Evolutionary conservation across 306 rosid genomes (phyloP), one percentile per base, ranked within the genome.

Genomic region (Hippophae rhamnoides): DNA sequence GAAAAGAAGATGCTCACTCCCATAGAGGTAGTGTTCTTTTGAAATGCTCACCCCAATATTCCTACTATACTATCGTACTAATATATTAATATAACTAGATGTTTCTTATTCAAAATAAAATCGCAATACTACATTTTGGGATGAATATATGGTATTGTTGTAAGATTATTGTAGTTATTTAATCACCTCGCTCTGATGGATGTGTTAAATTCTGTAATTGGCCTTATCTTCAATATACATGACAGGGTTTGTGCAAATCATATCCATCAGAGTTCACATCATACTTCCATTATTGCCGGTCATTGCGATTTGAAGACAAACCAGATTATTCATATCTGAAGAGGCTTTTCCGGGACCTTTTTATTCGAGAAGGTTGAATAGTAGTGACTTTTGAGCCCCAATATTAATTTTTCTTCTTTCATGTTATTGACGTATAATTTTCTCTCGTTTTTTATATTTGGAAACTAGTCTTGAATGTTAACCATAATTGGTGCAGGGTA

Each of bases 1-100:
- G 99, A 92, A 75, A 92, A 92, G 83, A 92, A 92, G 85, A 83
- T 80, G 99, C 85, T 85, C 57, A 92, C 96, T 61, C 85, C 96
- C n/a, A 72, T 85, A 54, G 96, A 92, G 98, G 98, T 90, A 62
- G 66, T 74, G 57, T 61, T 65, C 23, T 66, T n/a, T 13, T 60
- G 18, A 54, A 69, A 18, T 56, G 53, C 58, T 63, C 51, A 49
- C 69, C 27, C 50, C 60, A 53, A 52, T 27, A 23, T 0, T 2
- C 38, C 38, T 31, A 31, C 38, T 31, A 31, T 31, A 31, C 4
- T 31, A 31, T 31, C 6, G 57, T 52, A 74, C 60, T 54, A 41
- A 18, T 5, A 9, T 10, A 18, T 41, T 41, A 23, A 31, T 31
- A 31, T 31, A 31, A 31, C 38, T 31, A 31, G 5, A 31, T 31